Conservation (phyloP, 2,329 filamentous ascomycete species). For the Monilinia vaccinii-corymbosi region DNA sequence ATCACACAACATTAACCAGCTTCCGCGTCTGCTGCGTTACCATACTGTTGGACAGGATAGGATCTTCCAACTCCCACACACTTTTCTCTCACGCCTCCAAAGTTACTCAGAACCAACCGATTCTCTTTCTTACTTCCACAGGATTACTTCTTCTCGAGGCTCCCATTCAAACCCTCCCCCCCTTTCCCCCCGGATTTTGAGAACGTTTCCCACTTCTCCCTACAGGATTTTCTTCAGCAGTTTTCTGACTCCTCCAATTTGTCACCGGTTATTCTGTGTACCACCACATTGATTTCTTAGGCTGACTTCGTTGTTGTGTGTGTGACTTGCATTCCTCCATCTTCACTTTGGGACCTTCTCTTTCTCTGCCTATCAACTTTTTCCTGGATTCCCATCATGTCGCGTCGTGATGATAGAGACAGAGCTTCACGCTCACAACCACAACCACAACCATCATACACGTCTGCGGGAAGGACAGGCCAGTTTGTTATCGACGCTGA, state of each 20-base stretch:
- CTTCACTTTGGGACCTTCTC: constrained; percentile 23
- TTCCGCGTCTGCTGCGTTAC: constrained; percentile 6
- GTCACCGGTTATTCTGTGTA: constrained; percentile 16
- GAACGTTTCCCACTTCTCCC: constrained; percentile 5
- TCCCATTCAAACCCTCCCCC: constrained; percentile 12
- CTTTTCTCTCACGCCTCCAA: not conserved
- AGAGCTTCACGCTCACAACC: constrained; percentile 27
- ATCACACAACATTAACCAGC: constrained; percentile 8
- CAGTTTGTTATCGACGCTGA: constrained; percentile 75
- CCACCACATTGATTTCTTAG: constrained; percentile 21
- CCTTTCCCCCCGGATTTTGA: constrained; percentile 6
- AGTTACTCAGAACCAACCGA: constrained; percentile 13
- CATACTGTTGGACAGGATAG: constrained; percentile 19
- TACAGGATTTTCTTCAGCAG: constrained; percentile 9
- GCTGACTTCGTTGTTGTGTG: constrained; percentile 31
- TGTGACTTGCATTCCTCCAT: constrained; percentile 26
- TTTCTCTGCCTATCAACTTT: constrained; percentile 27
- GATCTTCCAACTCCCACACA: not conserved
- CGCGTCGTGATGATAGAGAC: constrained; percentile 15
- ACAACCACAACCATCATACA: constrained; percentile 32
- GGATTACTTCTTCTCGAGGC: constrained; percentile 24
- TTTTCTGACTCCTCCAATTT: constrained; percentile 15
- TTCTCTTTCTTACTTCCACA: constrained; percentile 1
- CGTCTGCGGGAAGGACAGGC: constrained; percentile 44
- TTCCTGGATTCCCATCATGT: constrained; percentile 16